Percentiles rank a stretch among this genome's conserved stretches.
Conservation (phyloP, 371 early-diverging fungal genomes). For the Rhizopus sp. region DNA sequence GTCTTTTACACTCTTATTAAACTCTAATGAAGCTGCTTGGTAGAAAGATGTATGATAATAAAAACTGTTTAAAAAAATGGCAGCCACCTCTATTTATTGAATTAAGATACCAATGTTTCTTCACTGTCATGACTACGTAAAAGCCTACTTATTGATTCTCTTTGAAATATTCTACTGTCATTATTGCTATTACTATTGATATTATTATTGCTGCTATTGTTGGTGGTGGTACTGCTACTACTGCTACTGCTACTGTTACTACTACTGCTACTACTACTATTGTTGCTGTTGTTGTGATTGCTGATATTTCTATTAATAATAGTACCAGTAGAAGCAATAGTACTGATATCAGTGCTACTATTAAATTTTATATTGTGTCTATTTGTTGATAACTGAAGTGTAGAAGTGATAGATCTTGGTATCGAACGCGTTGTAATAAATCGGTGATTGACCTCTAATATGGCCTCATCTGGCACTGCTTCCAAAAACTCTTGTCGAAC, state of each 20-base stretch:
- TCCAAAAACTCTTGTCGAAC: constrained; percentile 44
- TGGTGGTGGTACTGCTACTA: too few species aligned
- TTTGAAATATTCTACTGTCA: not conserved
- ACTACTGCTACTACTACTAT: too few species aligned
- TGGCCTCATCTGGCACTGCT: constrained; percentile 48
- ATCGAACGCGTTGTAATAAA: not conserved
- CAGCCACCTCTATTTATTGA: too few species aligned
- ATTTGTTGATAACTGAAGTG: not conserved
- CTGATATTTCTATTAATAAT: too few species aligned
- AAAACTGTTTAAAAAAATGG: too few species aligned
- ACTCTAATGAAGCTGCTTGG: constrained; percentile 1
- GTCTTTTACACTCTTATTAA: not conserved
- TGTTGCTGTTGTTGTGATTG: too few species aligned
- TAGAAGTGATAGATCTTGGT: not conserved
- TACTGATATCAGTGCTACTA: too few species aligned
- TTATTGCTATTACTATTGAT: too few species aligned
- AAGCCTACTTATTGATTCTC: not conserved
- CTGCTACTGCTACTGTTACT: too few species aligned
- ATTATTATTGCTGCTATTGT: too few species aligned
- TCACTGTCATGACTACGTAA: constrained; percentile 5
- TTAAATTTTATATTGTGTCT: not conserved
- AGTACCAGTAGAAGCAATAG: too few species aligned
- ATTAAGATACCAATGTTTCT: constrained; percentile 1
- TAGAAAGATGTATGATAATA: not conserved
- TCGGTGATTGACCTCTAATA: constrained; percentile 35